A percentile compares a stretch with the other conserved stretches of the same genome.
Evolutionary conservation across 2,329 filamentous ascomycete species (phyloP).

Genomic region (Geosmithia putterillii): DNA sequence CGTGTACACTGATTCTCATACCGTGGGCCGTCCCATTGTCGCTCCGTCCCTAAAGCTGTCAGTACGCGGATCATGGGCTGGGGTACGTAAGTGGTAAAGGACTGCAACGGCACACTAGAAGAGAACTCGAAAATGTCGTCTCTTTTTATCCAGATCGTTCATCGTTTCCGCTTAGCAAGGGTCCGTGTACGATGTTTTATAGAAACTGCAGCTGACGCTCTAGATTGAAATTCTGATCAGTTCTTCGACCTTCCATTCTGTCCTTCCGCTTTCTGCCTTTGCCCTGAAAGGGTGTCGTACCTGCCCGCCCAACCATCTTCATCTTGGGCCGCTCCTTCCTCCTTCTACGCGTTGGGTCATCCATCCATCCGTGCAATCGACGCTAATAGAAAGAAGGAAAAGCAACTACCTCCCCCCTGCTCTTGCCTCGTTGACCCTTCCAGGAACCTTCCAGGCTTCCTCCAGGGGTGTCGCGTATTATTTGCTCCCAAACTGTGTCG

Average conservation of each 20-base stretch:
- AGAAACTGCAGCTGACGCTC: too few species aligned
- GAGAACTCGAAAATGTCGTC: neutral
- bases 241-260: too few species aligned
- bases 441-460: too few species aligned
- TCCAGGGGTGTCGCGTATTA: neutral
- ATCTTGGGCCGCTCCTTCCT: neutral
- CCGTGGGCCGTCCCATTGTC: too few species aligned
- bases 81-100: neutral
- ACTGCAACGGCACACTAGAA: neutral
- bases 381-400: neutral
- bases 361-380: too few species aligned
- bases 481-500: neutral
- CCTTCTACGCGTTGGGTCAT: neutral
- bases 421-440: too few species aligned
- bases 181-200: too few species aligned
- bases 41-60: too few species aligned
- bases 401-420: neutral
- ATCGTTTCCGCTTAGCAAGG: too few species aligned
- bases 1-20: too few species aligned
- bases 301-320: neutral
- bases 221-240: too few species aligned
- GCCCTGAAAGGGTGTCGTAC: neutral
- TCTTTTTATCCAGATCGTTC: neutral
- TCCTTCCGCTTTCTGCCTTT: neutral
- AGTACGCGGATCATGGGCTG: neutral